Evolutionary conservation across 192 early-diverging fungal genomes (phyloP).

Genomic region (Podila verticillata): DNA sequence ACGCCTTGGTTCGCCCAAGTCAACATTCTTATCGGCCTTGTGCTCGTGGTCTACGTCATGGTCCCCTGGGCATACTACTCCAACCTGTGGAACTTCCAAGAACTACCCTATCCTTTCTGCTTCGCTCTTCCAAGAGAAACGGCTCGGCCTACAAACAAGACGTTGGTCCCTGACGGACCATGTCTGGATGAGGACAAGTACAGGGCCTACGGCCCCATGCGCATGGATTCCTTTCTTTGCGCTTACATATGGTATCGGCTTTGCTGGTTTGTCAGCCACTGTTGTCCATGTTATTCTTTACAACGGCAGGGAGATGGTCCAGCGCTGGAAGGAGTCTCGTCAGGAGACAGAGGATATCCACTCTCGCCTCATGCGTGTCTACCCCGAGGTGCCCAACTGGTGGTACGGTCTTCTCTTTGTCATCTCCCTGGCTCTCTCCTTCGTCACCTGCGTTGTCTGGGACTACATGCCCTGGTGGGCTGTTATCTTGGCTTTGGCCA

Average conservation of each 20-base stretch:
- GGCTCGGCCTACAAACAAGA: too few species aligned
- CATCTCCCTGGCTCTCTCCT: conserved; percentile 46
- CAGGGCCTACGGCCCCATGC: conserved; percentile 47
- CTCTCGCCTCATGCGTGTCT: conserved; percentile 69
- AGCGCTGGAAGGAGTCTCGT: conserved; percentile 51
- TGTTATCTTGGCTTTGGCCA: conserved; percentile 61
- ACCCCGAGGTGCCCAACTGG: conserved; percentile 71
- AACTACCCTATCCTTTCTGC: conserved; percentile 39
- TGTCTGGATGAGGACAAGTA: conserved; percentile 40
- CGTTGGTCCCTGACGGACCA: neutral
- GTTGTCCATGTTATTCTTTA: conserved; percentile 68
- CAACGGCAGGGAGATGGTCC: conserved; percentile 71
- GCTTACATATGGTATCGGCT: conserved; percentile 52
- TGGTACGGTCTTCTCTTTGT: conserved; percentile 59
- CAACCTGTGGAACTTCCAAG: conserved; percentile 55
- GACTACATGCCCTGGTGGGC: conserved; percentile 79
- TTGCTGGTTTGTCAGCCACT: conserved; percentile 59
- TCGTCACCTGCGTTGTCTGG: conserved; percentile 56
- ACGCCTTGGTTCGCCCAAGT: conserved; percentile 52
- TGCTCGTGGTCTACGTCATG: conserved; percentile 59
- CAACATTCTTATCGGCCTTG: conserved; percentile 56
- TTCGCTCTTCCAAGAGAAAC: too few species aligned
- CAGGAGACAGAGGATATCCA: conserved; percentile 65
- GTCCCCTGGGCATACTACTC: conserved; percentile 55
- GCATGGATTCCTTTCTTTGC: conserved; percentile 11